Base-by-base conservation (phyloP, 305 asterid genomes). In the Fraxinus platypoda region DNA sequence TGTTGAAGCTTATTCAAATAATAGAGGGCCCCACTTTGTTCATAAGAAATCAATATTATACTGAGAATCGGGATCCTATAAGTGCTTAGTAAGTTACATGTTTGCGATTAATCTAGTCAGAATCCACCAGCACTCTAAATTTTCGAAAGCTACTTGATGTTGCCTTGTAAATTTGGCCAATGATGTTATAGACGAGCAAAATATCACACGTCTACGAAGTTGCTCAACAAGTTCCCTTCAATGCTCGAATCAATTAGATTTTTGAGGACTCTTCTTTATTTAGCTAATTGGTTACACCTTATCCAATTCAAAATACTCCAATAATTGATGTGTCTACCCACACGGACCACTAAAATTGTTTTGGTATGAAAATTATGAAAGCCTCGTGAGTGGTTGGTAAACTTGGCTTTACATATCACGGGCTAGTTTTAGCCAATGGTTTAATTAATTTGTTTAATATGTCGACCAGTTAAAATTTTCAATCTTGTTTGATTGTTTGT, bases 331-430 rank as follows among this genome's bases (percentile, higher is more conserved):
- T 6, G 11, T 62, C 9, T 7, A 23, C 4, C 57, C n/a, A n/a
- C 57, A 46, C 19, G 57, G 57, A 3, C 57, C 57, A 46, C 57
- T 62, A 62, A n/a, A 62, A 62, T 23, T 64, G 31, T 64, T 64
- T 23, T 23, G 31, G 17, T 8, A 68, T 3, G 37, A 26, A 28
- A 68, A 12, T 9, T 68, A 4, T 68, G 35, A 8, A 66, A 68
- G 26, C 64, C 75, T 59, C 83, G 80, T 81, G 46, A 37, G n/a
- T 59, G 12, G 78, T 57, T 34, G 78, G 78, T 76, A 49, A 35
- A 71, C 35, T 82, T 82, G 85, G 85, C 78, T 77, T 72, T 68
- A 82, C 72, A 43, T 73, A 70, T 82, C 85, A 82, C 85, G 82
- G 85, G 80, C 82, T 52, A 25, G 37, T 8, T 72, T 33, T 73